Evolutionary conservation across 228 moss, liverwort and hornwort genomes (phyloP), one percentile per base, ranked within the genome.

Genomic region (Sphagnum fallax): DNA sequence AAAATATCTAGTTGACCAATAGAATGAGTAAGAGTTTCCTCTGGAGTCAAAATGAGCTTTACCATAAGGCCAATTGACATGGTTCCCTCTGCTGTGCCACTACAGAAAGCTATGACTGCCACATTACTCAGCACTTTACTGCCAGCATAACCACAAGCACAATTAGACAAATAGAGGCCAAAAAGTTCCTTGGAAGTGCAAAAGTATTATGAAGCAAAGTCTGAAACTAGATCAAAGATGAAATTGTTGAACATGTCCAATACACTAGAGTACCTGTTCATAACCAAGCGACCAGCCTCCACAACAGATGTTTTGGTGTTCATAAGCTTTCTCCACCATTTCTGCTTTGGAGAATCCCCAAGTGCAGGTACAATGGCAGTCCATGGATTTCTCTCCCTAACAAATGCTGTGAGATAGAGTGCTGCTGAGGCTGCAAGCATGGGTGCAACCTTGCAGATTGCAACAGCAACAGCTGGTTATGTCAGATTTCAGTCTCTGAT

Each of bases 361-460:
- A 47, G 52, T 12, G 12, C 61, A 48, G 70, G 10, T 10, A 65
- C 4, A 65, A 12, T 15, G 62, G 47, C 49, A 55, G 13, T 65
- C 69, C 60, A 72, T 48, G 78, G 70, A 65, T 78, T 72, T 4
- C 69, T 67, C 75, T 82, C 75, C 65, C 72, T 63, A 16, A 78
- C 5, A 58, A 82, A 73, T 2, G 73, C 0, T 16, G 53, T 70
- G 6, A 78, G 12, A 52, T 67, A 68, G 51, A 70, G 14, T 7
- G 51, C 48, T 0, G 67, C 47, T 6, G 4, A 5, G 52, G n/a
- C 49, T 49, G 70, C 65, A 9, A 76, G 64, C 16, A 67, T 11
- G 12, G 60, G 65, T 51, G 75, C 70, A 51, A 65, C 51, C 75
- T 76, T 70, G 32, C 32, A 32, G 32, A 32, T 32, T 32, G 32